Evolutionary conservation across 208 protist species (phyloP).

Genomic region (Wallacemonas rigidus): DNA sequence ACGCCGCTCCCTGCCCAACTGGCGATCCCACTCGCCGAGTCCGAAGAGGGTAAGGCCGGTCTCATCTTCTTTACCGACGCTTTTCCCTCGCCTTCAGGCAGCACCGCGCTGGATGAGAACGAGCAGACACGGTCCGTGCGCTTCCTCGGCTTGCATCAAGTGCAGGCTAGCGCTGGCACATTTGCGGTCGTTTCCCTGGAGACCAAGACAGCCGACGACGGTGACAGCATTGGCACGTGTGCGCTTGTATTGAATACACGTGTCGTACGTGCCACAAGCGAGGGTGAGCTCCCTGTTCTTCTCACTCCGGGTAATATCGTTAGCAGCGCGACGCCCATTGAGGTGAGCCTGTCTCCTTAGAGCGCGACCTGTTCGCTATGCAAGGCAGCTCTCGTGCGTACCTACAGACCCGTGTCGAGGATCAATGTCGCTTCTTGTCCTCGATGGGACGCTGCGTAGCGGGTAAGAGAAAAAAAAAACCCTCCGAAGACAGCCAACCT

Average conservation of each 20-base stretch:
- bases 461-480: no score
- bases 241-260: conserved; percentile 42
- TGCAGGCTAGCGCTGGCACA: background rate
- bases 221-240: conserved; percentile 4
- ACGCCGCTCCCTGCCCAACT: conserved; percentile 51
- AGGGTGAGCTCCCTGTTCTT: conserved; percentile 16
- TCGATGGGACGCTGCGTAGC: no score
- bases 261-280: conserved; percentile 23
- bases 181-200: conserved; percentile 29
- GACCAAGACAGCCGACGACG: conserved; percentile 26
- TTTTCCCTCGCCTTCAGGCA: background rate
- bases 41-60: background rate
- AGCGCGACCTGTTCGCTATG: background rate
- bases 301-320: conserved; percentile 39
- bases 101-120: background rate
- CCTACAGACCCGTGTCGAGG: no score
- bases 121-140: background rate
- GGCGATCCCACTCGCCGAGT: conserved; percentile 35
- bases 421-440: no score
- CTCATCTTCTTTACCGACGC: conserved; percentile 13
- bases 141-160: background rate
- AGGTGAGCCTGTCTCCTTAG: background rate
- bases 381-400: background rate
- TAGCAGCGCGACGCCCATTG: conserved; percentile 23
- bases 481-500: no score